Percentiles rank a stretch among this genome's conserved stretches.
Conservation (phyloP, 2,329 filamentous ascomycete species). For the Aspergillus udagawae region DNA sequence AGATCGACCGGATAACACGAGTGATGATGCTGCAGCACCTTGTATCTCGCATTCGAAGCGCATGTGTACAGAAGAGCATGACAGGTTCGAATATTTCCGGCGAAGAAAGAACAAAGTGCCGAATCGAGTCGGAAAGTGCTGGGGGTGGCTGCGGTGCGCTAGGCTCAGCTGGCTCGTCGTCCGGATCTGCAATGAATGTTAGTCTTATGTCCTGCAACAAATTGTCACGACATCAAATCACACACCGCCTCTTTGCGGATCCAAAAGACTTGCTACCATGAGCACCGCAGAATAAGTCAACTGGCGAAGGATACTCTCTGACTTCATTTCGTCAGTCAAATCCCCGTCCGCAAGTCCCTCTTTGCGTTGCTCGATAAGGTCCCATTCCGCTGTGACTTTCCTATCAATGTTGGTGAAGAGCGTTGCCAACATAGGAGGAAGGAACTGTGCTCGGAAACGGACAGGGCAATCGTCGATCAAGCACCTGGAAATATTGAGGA, state of each 20-base stretch:
- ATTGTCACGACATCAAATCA: slow-evolving; percentile 10
- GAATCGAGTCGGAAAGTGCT: slow-evolving; percentile 57
- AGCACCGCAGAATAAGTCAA: slow-evolving; percentile 88
- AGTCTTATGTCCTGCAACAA: slow-evolving; percentile 5
- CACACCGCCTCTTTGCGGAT: slow-evolving; percentile 64
- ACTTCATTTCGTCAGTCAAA: slow-evolving; percentile 94
- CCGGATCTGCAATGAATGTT: slow-evolving; percentile 27
- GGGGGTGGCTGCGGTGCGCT: slow-evolving; percentile 31
- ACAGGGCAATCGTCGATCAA: slow-evolving; percentile 90
- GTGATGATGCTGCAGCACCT: slow-evolving; percentile 82
- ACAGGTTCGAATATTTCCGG: slow-evolving; percentile 79
- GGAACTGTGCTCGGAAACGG: slow-evolving; percentile 69
- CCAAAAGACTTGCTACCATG: slow-evolving; percentile 84
- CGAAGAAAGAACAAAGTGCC: slow-evolving; percentile 76
- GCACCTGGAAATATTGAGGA: slow-evolving; percentile 82
- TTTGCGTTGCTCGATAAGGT: slow-evolving; percentile 59
- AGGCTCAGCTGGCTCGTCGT: slow-evolving; percentile 31
- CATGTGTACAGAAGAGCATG: slow-evolving; percentile 86
- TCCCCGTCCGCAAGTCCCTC: slow-evolving; percentile 68
- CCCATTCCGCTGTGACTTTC: slow-evolving; percentile 87
- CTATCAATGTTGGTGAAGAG: slow-evolving; percentile 82
- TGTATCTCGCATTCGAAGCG: slow-evolving; percentile 82
- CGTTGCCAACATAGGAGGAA: slow-evolving; percentile 75
- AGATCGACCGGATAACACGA: slow-evolving; percentile 77
- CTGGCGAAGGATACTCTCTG: slow-evolving; percentile 89